Base-by-base conservation (phyloP, 352 stramenopile genomes). In the Pythium monospermum region DNA sequence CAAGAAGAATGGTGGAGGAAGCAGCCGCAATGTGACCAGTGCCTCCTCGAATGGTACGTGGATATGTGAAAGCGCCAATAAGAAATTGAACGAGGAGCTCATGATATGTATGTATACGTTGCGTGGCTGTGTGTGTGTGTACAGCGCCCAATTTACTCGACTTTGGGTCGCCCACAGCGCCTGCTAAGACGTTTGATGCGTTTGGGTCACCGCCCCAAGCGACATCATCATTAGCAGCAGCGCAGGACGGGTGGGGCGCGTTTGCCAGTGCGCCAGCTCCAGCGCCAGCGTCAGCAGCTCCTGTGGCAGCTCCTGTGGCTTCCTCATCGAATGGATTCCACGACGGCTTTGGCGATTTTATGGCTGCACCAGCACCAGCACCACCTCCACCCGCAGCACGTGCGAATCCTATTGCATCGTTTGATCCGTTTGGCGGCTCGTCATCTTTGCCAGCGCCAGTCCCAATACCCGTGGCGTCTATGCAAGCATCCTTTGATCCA, bases 81-180 rank as follows among this genome's bases (percentile, higher is more conserved):
- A n/a, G n/a, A n/a, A n/a, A n/a, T n/a, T n/a, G n/a, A n/a, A n/a
- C n/a, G n/a, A n/a, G n/a, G n/a, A n/a, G n/a, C n/a, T n/a, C n/a
- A n/a, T n/a, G n/a, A n/a, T n/a, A n/a, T n/a, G n/a, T 4, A 47
- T 33, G 1, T 6, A 32, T 33, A 12, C 15, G 27, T 11, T 10
- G 5, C 10, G 7, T 23, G n/a, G 16, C n/a, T 12, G 6, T 19
- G 11, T 41, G 19, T 22, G 12, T 19, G 15, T 11, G 48, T 36
- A 43, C 43, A 36, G 36, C 64, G 18, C 58, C 61, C 13, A 88
- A 88, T 28, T 49, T 87, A 42, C 61, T 90, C 18, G 76, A 86
- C 57, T 84, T 84, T 59, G 59, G 68, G 23, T 46, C 64, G n/a
- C 60, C 76, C 15, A 46, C 53, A 1, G 16, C 66, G 22, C 40